Base-by-base conservation (phyloP, 2,329 filamentous ascomycete species). In the Elsinoe perseae region DNA sequence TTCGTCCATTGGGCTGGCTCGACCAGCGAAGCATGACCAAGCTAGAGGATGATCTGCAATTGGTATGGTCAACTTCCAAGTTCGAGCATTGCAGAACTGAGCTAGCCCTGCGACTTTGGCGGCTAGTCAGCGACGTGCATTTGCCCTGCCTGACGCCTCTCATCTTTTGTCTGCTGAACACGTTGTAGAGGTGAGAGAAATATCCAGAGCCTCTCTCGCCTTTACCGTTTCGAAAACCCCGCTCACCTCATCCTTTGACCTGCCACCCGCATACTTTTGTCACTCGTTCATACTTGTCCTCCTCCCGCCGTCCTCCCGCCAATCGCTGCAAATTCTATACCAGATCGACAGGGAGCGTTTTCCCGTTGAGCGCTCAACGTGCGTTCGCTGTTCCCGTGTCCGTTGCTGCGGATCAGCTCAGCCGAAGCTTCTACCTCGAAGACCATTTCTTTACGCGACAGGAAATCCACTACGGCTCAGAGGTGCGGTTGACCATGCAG, bases 91-190 rank as follows among this genome's bases (percentile, higher is more conserved):
- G 40, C 40, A 44, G 21, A 32, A 50, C 7, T 20, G 38, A 23
- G 38, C 38, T 43, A 43, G 38, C 16, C 16, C 38, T 43, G 38
- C 38, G 21, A 20, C 16, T 43, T 7, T 23, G 21, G 44, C 25
- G 20, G 44, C 44, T 50, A 50, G 44, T 50, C 44, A 50, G 44
- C 48, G 48, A 38, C 48, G 18, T 52, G 48, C 48, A 52, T 52
- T 52, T 52, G 48, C 48, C 48, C 48, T 52, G 48, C 48, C 38
- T 52, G 48, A 20, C 32, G 30, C 48, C 32, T 52, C 18, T 32
- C 21, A 21, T 18, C 25, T 8, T 18, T n/a, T n/a, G n/a, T n/a
- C n/a, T 20, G 18, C 40, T 8, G 18, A 8, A 43, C 18, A 43
- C 4, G 9, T 20, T 4, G 14, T 6, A 21, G 3, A 14, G 12